A percentile compares a stretch with the other conserved stretches of the same genome.
Evolutionary conservation across 257 asterid species (phyloP).

Genomic region (Capsicum chinense): DNA sequence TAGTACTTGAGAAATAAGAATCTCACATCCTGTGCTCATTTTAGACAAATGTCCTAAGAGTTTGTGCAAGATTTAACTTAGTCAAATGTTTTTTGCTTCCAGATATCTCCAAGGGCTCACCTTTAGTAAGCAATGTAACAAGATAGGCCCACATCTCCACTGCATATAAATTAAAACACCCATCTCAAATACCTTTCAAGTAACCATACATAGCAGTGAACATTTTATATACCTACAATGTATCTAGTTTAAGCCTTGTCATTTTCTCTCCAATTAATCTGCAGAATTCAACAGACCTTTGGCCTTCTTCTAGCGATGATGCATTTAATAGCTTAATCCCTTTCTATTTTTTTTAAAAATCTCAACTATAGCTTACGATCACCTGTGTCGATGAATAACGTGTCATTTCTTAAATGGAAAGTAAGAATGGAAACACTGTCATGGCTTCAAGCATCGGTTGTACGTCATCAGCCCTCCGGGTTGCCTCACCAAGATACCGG

Average conservation of each 20-base stretch:
- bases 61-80: conserved; percentile 70
- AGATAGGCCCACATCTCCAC: conserved; percentile 98
- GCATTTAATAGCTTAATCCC: conserved; percentile 83
- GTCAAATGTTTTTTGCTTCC: conserved; percentile 78
- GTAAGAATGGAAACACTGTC: too few species aligned
- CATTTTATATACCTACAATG: conserved; percentile 54
- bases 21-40: conserved; percentile 74
- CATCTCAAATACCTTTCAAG: too few species aligned
- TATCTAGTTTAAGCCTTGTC: conserved; percentile 58
- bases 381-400: too few species aligned
- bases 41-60: conserved; percentile 72
- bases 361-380: too few species aligned
- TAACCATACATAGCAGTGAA: conserved; percentile 13
- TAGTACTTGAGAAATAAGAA: conserved; percentile 48
- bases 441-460: too few species aligned
- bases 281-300: conserved; percentile 66
- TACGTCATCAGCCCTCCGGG: too few species aligned
- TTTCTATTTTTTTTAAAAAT: conserved; percentile 49
- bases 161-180: conserved; percentile 34
- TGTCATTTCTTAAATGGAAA: too few species aligned
- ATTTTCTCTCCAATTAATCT: conserved; percentile 66
- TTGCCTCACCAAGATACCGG: too few species aligned
- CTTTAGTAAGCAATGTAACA: conserved; percentile 64
- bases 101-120: conserved; percentile 76
- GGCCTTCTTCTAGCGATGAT: conserved; percentile 79